phyloP scores from a whole-genome alignment of 169 alveolate genomes.

The Plasmodium yoelii region DNA sequence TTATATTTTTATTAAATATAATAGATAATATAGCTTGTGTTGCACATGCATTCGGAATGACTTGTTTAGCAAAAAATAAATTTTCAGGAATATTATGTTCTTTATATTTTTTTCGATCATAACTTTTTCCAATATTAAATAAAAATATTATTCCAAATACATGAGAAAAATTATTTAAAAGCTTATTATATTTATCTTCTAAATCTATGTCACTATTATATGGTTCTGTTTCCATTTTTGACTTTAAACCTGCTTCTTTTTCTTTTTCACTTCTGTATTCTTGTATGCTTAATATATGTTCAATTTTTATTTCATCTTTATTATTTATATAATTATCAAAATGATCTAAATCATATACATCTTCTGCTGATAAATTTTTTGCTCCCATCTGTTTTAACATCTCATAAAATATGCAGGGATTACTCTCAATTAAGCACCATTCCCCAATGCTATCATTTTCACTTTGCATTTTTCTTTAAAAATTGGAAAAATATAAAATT shows the following conservation, averaged over 20 bases:
- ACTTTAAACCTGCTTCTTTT: neutral
- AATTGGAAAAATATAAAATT: neutral
- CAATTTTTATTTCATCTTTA: slow-evolving; percentile 19
- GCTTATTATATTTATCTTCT: slow-evolving; percentile 78
- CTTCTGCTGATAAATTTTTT: slow-evolving; percentile 90
- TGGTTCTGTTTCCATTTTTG: neutral
- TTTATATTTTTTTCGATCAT: slow-evolving; percentile 68
- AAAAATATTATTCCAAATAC: slow-evolving; percentile 92
- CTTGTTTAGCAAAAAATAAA: slow-evolving; percentile 93
- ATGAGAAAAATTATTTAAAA: slow-evolving; percentile 67
- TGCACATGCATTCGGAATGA: slow-evolving; percentile 94
- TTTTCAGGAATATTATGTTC: slow-evolving; percentile 75
- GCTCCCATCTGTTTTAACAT: slow-evolving; percentile 91
- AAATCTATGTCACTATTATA: slow-evolving; percentile 39
- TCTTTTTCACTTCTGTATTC: slow-evolving; percentile 24
- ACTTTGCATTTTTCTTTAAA: slow-evolving; percentile 4
- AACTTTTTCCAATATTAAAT: slow-evolving; percentile 85
- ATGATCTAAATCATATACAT: slow-evolving; percentile 82
- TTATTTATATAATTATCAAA: slow-evolving; percentile 60
- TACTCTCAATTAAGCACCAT: slow-evolving; percentile 93
- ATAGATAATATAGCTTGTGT: slow-evolving; percentile 93
- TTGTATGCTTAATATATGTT: slow-evolving; percentile 22
- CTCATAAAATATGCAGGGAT: slow-evolving; percentile 94
- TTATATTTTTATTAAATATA: slow-evolving; percentile 83
- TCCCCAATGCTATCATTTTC: slow-evolving; percentile 74